A percentile compares a stretch with the other conserved stretches of the same genome.
These are phyloP conservation scores for Malassezia caprae DNA, from an alignment of 1,284 basidiomycete genomes.

Conservation along the genomic window DNA sequence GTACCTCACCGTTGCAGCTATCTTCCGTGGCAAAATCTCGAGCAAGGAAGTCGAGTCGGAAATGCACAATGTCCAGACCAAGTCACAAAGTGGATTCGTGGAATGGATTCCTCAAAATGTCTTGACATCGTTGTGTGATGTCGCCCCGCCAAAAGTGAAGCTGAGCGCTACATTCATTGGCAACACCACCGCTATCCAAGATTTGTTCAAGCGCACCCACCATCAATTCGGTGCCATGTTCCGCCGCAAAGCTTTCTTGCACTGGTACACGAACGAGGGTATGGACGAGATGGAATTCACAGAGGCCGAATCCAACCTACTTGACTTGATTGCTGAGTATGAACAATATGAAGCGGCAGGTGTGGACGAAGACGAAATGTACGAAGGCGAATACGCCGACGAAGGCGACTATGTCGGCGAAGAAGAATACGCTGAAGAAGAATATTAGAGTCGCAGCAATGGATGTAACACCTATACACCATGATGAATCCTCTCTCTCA, in stretches of 20 bases:
- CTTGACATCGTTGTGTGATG: conserved; percentile 44
- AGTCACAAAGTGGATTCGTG: conserved; percentile 43
- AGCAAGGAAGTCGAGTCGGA: conserved; percentile 51
- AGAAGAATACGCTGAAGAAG: conserved; percentile 10
- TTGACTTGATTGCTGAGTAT: conserved; percentile 50
- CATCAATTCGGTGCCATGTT: conserved; percentile 48
- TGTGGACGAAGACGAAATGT: conserved; percentile 50
- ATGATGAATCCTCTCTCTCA: background rate
- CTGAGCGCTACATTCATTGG: conserved; percentile 49
- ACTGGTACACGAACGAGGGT: conserved; percentile 49
- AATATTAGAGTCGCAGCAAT: conserved; percentile 4
- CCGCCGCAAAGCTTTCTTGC: conserved; percentile 49
- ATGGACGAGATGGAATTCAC: conserved; percentile 50
- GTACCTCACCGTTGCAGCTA: conserved; percentile 52
- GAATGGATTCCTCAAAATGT: conserved; percentile 49
- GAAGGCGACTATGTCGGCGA: conserved; percentile 26
- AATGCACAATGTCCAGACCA: conserved; percentile 45
- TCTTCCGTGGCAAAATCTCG: conserved; percentile 44
- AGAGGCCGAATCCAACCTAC: conserved; percentile 48
- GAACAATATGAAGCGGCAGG: conserved; percentile 51
- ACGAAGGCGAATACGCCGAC: conserved; percentile 31
- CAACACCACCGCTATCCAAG: conserved; percentile 48
- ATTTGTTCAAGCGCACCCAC: conserved; percentile 47
- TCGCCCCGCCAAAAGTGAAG: conserved; percentile 43
- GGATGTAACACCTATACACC: background rate